Percentiles rank a stretch among this genome's conserved stretches.
Evolutionary conservation across 345 rosid genomes (phyloP).

Genomic region (Gossypium thurberi): DNA sequence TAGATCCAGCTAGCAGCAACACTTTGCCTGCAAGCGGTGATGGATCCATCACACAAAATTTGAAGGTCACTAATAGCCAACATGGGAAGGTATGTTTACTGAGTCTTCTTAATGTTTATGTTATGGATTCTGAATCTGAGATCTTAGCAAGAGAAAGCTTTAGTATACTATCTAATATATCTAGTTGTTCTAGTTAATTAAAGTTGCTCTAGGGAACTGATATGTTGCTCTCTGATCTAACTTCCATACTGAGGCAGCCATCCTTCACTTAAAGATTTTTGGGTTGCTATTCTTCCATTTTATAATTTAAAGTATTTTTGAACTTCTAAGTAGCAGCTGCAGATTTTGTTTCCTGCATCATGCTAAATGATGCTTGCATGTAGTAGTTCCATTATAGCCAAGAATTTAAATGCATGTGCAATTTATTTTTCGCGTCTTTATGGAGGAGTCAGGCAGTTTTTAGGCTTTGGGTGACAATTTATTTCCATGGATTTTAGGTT

Average conservation of each 20-base stretch:
- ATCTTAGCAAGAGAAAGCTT: background rate
- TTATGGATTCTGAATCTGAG: background rate
- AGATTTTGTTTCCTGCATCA: background rate
- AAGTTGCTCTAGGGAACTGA: background rate
- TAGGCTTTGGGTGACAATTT: background rate
- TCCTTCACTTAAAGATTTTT: background rate
- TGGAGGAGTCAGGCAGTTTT: background rate
- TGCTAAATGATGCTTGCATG: background rate
- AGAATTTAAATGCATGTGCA: background rate
- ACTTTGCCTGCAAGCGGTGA: constrained; percentile 53
- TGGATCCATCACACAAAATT: constrained; percentile 54
- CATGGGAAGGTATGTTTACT: constrained; percentile 68
- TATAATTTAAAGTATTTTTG: background rate
- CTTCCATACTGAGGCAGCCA: background rate
- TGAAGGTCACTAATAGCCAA: constrained; percentile 81
- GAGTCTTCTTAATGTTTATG: background rate
- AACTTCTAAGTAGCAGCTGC: background rate
- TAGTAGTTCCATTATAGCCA: background rate
- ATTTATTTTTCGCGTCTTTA: background rate
- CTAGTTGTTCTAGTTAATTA: background rate
- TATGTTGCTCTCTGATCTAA: background rate
- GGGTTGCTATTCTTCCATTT: background rate
- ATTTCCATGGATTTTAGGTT: background rate
- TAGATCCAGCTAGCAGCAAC: constrained; percentile 84
- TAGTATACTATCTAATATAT: background rate